These are phyloP conservation scores for Scheffersomyces ergatensis DNA, from an alignment of 805 yeast genomes.

Conservation along the genomic window DNA sequence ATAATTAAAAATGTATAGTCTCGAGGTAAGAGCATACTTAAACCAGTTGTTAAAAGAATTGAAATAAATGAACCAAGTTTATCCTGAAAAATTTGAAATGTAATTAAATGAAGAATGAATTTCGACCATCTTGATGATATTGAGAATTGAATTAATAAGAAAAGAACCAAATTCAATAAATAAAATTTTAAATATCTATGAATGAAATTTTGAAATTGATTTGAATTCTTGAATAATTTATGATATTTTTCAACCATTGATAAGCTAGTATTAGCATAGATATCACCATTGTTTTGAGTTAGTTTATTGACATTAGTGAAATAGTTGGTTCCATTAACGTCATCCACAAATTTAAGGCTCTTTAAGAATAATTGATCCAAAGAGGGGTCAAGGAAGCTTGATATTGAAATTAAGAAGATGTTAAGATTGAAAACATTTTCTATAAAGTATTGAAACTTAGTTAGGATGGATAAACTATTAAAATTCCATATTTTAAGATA, in stretches of 20 bases:
- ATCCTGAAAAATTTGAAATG: conserved; percentile 43
- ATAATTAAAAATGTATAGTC: conserved; percentile 33
- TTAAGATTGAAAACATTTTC: conserved; percentile 37
- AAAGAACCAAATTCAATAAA: conserved; percentile 24
- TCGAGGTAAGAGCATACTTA: conserved; percentile 31
- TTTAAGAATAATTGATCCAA: conserved; percentile 39
- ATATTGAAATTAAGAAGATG: conserved; percentile 35
- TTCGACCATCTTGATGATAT: conserved; percentile 24
- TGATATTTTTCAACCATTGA: background rate
- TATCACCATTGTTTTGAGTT: conserved; percentile 1
- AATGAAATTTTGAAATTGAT: conserved; percentile 18
- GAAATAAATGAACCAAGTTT: conserved; percentile 49
- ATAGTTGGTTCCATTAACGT: conserved; percentile 6
- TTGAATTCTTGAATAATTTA: conserved; percentile 11
- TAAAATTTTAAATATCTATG: conserved; percentile 19
- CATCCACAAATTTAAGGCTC: conserved; percentile 39
- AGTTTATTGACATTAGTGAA: conserved; percentile 12
- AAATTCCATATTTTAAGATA: conserved; percentile 3
- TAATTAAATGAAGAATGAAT: conserved; percentile 37
- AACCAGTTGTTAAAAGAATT: conserved; percentile 27
- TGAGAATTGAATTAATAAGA: conserved; percentile 15
- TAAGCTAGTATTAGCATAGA: background rate
- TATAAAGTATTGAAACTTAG: conserved; percentile 26
- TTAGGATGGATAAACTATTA: conserved; percentile 5
- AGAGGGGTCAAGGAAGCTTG: conserved; percentile 33